Conservation (phyloP, 2,329 filamentous ascomycete genomes). For the Neophaeococcomyces mojaviensis region DNA sequence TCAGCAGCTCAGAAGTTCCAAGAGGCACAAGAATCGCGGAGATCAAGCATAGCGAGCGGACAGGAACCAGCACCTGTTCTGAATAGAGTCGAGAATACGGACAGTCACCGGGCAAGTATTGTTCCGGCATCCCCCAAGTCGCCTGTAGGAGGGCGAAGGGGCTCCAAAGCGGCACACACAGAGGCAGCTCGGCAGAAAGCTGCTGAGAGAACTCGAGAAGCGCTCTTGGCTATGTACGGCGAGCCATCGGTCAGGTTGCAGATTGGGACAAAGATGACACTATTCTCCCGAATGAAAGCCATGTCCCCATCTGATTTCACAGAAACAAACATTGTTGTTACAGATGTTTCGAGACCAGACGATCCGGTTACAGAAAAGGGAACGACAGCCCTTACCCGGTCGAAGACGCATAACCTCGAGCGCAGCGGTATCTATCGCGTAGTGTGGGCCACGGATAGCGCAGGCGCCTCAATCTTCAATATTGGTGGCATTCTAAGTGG, state of each 20-base stretch:
- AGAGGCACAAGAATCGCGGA: slow-evolving; percentile 15
- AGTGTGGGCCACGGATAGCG: slow-evolving; percentile 30
- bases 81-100: not conserved
- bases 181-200: not conserved
- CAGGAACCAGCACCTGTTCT: slow-evolving; percentile 2
- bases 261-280: slow-evolving; percentile 36
- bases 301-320: slow-evolving; percentile 11
- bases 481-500: slow-evolving; percentile 26
- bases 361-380: slow-evolving; percentile 10
- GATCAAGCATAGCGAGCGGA: slow-evolving; percentile 14
- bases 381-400: not conserved
- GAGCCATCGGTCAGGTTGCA: slow-evolving; percentile 26
- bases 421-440: slow-evolving; percentile 23
- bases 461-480: slow-evolving; percentile 18
- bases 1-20: slow-evolving; percentile 18
- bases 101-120: slow-evolving; percentile 5
- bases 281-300: slow-evolving; percentile 37
- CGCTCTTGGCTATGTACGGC: slow-evolving; percentile 20
- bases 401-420: slow-evolving; percentile 15
- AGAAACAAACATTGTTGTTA: slow-evolving; percentile 17
- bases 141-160: not conserved
- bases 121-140: not conserved
- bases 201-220: slow-evolving; percentile 9
- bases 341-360: slow-evolving; percentile 21
- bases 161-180: not conserved